Evolutionary conservation across 352 stramenopile genomes (phyloP), one percentile per base, ranked within the genome.

Genomic region (Phytopythium aichiense): DNA sequence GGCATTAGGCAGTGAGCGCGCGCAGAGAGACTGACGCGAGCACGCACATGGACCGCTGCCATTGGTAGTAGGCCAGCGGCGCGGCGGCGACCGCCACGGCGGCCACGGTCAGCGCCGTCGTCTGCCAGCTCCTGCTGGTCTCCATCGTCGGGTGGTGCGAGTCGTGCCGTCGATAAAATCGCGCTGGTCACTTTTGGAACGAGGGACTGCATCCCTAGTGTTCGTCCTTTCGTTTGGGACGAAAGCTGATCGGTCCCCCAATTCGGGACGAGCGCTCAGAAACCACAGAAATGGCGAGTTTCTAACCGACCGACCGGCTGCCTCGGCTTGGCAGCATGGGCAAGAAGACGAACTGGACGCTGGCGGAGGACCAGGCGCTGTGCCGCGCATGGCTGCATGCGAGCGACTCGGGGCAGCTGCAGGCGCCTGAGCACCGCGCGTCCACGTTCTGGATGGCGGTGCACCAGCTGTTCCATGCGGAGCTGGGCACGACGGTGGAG

Each of bases 311-410:
- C 9, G 35, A 15, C 35, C 9, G 35, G 9, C 2, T 16, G 35
- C 11, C 4, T 12, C 35, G 16, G 13, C 38, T 7, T 15, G 13
- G 15, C n/a, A 54, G 20, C 49, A 89, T 92, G 83, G 83, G 83
- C 53, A 92, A 89, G 77, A 92, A 92, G 71, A 88, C 79, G 38
- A 92, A 92, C 60, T 91, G 83, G 81, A 82, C 72, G 1, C 43
- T 71, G 35, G 57, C 69, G 13, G 83, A 92, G 63, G 79, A 92
- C 52, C 72, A 82, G 69, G 72, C 77, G 58, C 74, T 92, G 31
- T 91, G 81, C 54, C 83, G 79, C 54, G 79, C 79, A 53, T 92
- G 83, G 83, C 68, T 89, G 40, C 77, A 65, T 45, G 81, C 81
- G 51, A 84, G 68, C 65, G 79, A 89, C 23, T 54, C 64, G 16